Conservation (phyloP, 805 yeast genomes). For the Cyberlindnera euphorbiae region DNA sequence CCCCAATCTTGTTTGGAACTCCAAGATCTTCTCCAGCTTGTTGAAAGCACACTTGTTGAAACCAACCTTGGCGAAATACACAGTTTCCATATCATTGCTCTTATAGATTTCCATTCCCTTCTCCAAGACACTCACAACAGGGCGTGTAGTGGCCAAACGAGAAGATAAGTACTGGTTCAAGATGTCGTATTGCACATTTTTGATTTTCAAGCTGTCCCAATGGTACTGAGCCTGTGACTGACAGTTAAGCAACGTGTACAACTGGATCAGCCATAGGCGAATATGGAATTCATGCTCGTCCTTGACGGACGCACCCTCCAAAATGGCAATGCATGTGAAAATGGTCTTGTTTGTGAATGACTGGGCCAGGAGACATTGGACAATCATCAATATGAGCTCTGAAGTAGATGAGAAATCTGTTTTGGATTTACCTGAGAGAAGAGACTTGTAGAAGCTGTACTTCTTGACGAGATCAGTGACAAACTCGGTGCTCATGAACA, state of each 20-base stretch:
- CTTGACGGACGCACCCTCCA: slow-evolving; percentile 49
- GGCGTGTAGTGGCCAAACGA: slow-evolving; percentile 42
- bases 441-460: slow-evolving; percentile 36
- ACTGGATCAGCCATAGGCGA: slow-evolving; percentile 62
- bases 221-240: slow-evolving; percentile 43
- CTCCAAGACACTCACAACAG: slow-evolving; percentile 35
- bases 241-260: slow-evolving; percentile 58
- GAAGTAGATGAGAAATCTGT: slow-evolving; percentile 73
- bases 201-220: slow-evolving; percentile 55
- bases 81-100: slow-evolving; percentile 48
- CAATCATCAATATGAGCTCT: slow-evolving; percentile 56
- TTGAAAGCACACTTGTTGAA: slow-evolving; percentile 57
- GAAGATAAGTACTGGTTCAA: slow-evolving; percentile 49
- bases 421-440: slow-evolving; percentile 37
- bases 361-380: slow-evolving; percentile 31
- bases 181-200: slow-evolving; percentile 73
- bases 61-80: slow-evolving; percentile 44
- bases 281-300: slow-evolving; percentile 75
- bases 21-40: slow-evolving; percentile 62
- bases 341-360: slow-evolving; percentile 24
- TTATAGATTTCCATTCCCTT: slow-evolving; percentile 46
- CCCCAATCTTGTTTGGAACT: slow-evolving; percentile 48
- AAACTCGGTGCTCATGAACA: slow-evolving; percentile 22
- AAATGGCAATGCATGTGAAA: slow-evolving; percentile 41
- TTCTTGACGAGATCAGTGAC: slow-evolving; percentile 31